Base-by-base conservation (phyloP, 2,329 filamentous ascomycete genomes). In the Coniochaeta sp. region DNA sequence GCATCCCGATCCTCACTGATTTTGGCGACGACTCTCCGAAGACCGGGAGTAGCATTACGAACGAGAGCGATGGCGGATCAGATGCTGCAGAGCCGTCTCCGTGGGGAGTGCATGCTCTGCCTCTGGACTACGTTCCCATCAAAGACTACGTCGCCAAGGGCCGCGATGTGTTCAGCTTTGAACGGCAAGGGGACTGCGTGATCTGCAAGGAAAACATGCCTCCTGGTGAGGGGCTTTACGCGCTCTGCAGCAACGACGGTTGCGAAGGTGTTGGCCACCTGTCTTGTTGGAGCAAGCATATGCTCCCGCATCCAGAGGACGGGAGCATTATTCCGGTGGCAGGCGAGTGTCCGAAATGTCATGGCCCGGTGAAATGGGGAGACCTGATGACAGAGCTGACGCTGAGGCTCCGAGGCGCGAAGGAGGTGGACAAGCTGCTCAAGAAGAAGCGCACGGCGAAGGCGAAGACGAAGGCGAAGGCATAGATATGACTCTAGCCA, bases 301-400 rank as follows among this genome's bases (percentile, higher is more conserved):
- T 86, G 1, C 72, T 87, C 2, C 68, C 66, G 1, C 68, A n/a
- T 3, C n/a, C 61, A 38, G 71, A 65, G 55, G 58, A 70, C 0
- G 72, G 75, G 3, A 72, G 76, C 3, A 67, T 96, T 1, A 69
- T 96, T 1, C 93, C 93, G 0, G 77, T 83, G 1, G 70, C 79
- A 36, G 92, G 91, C 2, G 72, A 67, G 2, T 98, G 93, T 74
- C 91, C 91, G 0, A 75, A 75, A 22, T 98, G 93, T 69, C 74
- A 79, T 1, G 77, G 78, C 0, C 72, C 77, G 4, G 74, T 92
- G 1, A 71, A 79, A 57, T 98, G 93, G 93, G 78, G 80, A 0
- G 83, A 89, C 55, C 84, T 97, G 75, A 89, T 96, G 76, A 93
- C 87, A 69, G 93, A 96, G 70, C 74, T 96, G 66, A 95, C 83